These are phyloP conservation scores for Russula vinacea DNA, from an alignment of 768 basidiomycete species.

Conservation along the genomic window DNA sequence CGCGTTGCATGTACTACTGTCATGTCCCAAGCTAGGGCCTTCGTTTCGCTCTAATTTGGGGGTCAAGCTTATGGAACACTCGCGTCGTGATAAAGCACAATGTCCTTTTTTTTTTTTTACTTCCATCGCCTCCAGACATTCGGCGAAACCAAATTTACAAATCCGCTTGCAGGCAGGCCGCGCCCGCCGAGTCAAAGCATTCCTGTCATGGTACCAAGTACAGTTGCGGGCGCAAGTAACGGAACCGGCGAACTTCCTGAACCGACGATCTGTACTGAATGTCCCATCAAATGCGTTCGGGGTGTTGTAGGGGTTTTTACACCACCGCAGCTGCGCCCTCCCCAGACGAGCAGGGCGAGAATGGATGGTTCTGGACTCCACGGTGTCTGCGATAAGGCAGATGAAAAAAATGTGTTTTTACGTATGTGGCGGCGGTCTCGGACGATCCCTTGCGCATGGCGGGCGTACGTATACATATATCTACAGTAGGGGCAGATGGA, in stretches of 20 bases:
- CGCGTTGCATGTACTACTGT: background rate
- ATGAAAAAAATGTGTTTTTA: slow-evolving; percentile 5
- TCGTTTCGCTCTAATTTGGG: slow-evolving; percentile 18
- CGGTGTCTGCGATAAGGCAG: background rate
- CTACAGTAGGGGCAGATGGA: background rate
- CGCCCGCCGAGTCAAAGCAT: background rate
- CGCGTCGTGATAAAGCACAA: background rate
- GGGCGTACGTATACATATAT: background rate
- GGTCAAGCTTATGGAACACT: slow-evolving; percentile 11
- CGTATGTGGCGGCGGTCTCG: slow-evolving; percentile 16
- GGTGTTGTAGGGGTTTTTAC: background rate
- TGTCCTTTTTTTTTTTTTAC: background rate
- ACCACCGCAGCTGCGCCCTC: background rate
- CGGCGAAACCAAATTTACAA: background rate
- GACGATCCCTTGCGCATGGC: slow-evolving; percentile 3
- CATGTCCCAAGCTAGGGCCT: slow-evolving; percentile 16
- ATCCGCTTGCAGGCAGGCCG: slow-evolving; percentile 1
- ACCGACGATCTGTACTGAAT: slow-evolving; percentile 8
- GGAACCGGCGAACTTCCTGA: background rate
- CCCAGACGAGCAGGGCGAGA: background rate
- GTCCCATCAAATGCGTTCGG: background rate
- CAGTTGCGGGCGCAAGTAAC: background rate
- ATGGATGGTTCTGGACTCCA: slow-evolving; percentile 7
- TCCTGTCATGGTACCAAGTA: background rate
- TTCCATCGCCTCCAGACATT: background rate